Percentiles rank a stretch among this genome's conserved stretches.
Evolutionary conservation across 768 basidiomycete species (phyloP).

Genomic region (Kwoniella pini): DNA sequence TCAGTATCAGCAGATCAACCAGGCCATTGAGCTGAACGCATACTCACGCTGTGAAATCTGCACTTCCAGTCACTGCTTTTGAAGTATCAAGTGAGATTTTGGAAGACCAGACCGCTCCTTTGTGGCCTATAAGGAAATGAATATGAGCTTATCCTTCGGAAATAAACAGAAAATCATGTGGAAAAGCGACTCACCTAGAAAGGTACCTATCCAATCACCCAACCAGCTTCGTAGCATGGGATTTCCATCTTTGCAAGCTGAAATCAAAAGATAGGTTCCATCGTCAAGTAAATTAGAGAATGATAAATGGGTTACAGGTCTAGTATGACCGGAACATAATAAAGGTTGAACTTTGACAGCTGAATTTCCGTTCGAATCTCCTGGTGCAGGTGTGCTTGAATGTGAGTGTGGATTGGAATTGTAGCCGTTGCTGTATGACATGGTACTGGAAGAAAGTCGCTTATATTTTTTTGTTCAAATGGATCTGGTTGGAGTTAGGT

Average conservation of each 20-base stretch:
- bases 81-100: constrained; percentile 84
- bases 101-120: constrained; percentile 94
- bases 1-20: no score
- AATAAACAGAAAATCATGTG: neutral
- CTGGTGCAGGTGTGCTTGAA: constrained; percentile 18
- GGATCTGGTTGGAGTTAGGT: neutral
- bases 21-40: no score
- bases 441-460: neutral
- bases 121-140: constrained; percentile 54
- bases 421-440: constrained; percentile 36
- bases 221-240: constrained; percentile 97
- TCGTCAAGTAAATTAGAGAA: constrained; percentile 75
- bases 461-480: neutral
- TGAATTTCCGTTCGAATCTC: constrained; percentile 2
- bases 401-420: constrained; percentile 23
- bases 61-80: constrained; percentile 86
- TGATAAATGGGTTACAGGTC: constrained; percentile 82
- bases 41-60: constrained; percentile 98
- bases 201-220: constrained; percentile 93
- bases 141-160: no score
- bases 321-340: constrained; percentile 57
- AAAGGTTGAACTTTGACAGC: constrained; percentile 52
- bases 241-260: constrained; percentile 98
- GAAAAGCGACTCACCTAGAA: constrained; percentile 52
- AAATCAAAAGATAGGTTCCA: constrained; percentile 83